These are phyloP conservation scores for Clitoria ternatea DNA, from an alignment of 306 rosid species.

Conservation along the genomic window DNA sequence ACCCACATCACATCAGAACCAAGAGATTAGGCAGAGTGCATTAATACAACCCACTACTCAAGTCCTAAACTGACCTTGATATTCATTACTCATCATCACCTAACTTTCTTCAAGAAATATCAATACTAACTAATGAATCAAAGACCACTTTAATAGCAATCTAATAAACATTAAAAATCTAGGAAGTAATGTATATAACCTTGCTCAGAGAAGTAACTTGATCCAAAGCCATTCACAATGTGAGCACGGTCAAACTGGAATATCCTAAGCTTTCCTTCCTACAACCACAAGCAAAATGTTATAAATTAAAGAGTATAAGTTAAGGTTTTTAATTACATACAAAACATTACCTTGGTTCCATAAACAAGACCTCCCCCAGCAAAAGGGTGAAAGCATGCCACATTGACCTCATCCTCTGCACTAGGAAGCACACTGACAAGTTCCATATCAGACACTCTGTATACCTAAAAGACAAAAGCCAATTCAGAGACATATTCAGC, in stretches of 20 bases:
- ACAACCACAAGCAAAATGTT: conserved; percentile 28
- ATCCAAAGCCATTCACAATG: conserved; percentile 31
- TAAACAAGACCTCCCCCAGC: conserved; percentile 97
- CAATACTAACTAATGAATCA: neutral
- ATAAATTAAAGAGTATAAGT: conserved; percentile 2
- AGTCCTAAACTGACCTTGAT: neutral
- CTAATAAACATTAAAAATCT: neutral
- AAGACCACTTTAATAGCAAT: neutral
- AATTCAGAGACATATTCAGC: conserved; percentile 16
- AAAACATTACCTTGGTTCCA: conserved; percentile 79
- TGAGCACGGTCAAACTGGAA: conserved; percentile 40
- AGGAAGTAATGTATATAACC: conserved; percentile 22
- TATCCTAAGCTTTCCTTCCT: conserved; percentile 97
- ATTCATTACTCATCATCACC: neutral
- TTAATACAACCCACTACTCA: neutral
- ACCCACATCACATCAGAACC: neutral
- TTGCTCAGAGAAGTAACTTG: conserved; percentile 44
- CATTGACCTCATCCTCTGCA: conserved; percentile 98
- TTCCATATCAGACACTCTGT: conserved; percentile 96
- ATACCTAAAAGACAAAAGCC: conserved; percentile 60
- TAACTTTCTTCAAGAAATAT: neutral
- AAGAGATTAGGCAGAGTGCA: neutral
- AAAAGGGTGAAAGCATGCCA: conserved; percentile 96
- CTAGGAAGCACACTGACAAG: conserved; percentile 98
- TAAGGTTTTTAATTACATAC: conserved; percentile 55